Base-by-base conservation (phyloP, 495 filamentous ascomycete genomes). In the Aspergillus ellipticus region DNA sequence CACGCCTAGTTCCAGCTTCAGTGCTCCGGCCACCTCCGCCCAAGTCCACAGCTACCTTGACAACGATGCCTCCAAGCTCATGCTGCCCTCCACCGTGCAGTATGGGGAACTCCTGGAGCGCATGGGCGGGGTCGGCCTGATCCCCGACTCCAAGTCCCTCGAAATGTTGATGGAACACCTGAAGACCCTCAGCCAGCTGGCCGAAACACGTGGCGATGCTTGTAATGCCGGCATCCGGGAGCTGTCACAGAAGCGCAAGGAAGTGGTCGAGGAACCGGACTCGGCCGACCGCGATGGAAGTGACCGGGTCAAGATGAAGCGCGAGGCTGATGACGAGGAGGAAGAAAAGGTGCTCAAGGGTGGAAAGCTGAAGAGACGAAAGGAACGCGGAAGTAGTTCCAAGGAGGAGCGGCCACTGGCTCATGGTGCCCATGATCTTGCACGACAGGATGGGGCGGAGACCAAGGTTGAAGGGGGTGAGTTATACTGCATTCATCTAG, bases 161-260 rank as follows among this genome's bases (percentile, higher is more conserved):
- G 85, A 89, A 51, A 78, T 77, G 21, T 72, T 96, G 49, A 75
- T 85, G 33, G 80, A 83, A 4, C 81, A 89, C 50, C 75, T 95
- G 21, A 85, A 85, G 55, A 77, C 74, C 19, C 74, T 93, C 16
- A 77, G 79, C 64, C 78, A 85, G 20, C 73, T 87, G 52, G 86
- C 89, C 16, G 85, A 89, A 54, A 72, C 75, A 26, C 77, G 88
- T 9, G 81, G 81, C 4, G 73, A 75, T 16, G 71, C 79, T 41
- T 90, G 85, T 69, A 87, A 92, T 67, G 80, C 79, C 10, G 88
- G 84, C 20, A 90, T 92, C 83, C 78, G 88, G 31, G 79, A 87
- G 53, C 75, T 90, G 51, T 83, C 83, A 7, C 74, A 81, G 52
- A 82, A 76, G 59, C 79, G 85, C 35, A 88, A 88, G 62, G 77